A percentile compares a stretch with the other conserved stretches of the same genome.
These are phyloP conservation scores for Eutypa lata DNA, from an alignment of 2,329 filamentous ascomycete genomes.

Conservation along the genomic window DNA sequence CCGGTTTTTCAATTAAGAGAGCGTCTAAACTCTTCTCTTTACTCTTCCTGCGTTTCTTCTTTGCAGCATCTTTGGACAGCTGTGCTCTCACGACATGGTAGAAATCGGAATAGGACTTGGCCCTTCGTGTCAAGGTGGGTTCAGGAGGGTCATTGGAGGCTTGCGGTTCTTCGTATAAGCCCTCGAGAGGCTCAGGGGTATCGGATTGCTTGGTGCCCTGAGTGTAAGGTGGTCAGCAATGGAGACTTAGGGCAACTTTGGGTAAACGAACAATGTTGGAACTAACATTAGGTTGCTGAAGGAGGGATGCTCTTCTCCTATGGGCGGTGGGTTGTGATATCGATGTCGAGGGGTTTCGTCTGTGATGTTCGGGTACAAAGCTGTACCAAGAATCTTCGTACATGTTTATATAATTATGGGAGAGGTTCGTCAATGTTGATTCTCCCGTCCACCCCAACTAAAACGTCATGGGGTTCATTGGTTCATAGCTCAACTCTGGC, in stretches of 20 bases:
- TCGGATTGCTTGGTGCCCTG: conserved; percentile 55
- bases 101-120: conserved; percentile 77
- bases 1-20: conserved; percentile 37
- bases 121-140: conserved; percentile 61
- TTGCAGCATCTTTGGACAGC: conserved; percentile 47
- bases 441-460: neutral
- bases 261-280: conserved; percentile 1
- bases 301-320: conserved; percentile 65
- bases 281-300: conserved; percentile 63
- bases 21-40: conserved; percentile 49
- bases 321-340: conserved; percentile 46
- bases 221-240: conserved; percentile 15
- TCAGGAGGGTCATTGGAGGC: conserved; percentile 60
- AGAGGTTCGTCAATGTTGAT: neutral
- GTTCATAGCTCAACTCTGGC: too few relatives aligned
- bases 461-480: too few relatives aligned
- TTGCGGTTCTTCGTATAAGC: conserved; percentile 56
- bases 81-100: conserved; percentile 61
- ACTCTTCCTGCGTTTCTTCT: conserved; percentile 37
- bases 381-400: conserved; percentile 85
- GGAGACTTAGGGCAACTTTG: conserved; percentile 11
- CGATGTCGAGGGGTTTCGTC: conserved; percentile 41
- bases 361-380: conserved; percentile 63
- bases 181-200: conserved; percentile 52
- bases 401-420: conserved; percentile 42